These are phyloP conservation scores for Magnaporthiopsis rhizophila DNA, from an alignment of 2,329 filamentous ascomycete species.

Conservation along the genomic window DNA sequence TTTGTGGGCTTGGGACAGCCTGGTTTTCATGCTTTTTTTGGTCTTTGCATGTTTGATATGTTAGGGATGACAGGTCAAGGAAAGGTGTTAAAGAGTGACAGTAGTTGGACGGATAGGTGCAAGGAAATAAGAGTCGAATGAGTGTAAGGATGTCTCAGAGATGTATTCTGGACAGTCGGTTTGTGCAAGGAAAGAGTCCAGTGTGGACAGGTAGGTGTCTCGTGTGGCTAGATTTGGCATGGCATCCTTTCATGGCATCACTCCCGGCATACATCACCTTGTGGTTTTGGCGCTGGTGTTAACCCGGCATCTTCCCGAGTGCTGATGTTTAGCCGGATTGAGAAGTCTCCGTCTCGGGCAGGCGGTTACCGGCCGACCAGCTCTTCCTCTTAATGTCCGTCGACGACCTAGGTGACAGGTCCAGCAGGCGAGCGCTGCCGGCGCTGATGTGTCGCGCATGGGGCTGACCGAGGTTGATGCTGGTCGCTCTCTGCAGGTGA, in stretches of 20 bases:
- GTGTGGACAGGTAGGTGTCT: neutral
- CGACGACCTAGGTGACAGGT: constrained; percentile 52
- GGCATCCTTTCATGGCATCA: neutral
- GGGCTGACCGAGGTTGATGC: constrained; percentile 56
- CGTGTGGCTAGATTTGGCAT: neutral
- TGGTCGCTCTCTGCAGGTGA: constrained; percentile 56
- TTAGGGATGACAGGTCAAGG: neutral
- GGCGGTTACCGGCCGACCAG: neutral
- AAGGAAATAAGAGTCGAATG: constrained; percentile 1
- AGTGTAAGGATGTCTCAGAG: neutral
- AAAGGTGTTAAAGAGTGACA: neutral
- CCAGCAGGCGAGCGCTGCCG: constrained; percentile 67
- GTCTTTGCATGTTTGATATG: neutral
- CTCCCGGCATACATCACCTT: neutral
- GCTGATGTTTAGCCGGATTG: no score
- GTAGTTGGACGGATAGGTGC: neutral
- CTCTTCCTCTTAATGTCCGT: constrained; percentile 37
- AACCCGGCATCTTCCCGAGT: no score
- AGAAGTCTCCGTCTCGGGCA: neutral
- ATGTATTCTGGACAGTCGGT: neutral
- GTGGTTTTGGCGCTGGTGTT: no score
- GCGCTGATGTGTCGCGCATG: constrained; percentile 68
- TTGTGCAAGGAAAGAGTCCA: constrained; percentile 4
- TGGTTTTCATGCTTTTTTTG: constrained; percentile 5
- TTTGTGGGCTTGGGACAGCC: no score